A percentile compares a stretch with the other conserved stretches of the same genome.
Evolutionary conservation across 23 red algal genomes (phyloP).

Genomic region (Gracilaria gracilis): DNA sequence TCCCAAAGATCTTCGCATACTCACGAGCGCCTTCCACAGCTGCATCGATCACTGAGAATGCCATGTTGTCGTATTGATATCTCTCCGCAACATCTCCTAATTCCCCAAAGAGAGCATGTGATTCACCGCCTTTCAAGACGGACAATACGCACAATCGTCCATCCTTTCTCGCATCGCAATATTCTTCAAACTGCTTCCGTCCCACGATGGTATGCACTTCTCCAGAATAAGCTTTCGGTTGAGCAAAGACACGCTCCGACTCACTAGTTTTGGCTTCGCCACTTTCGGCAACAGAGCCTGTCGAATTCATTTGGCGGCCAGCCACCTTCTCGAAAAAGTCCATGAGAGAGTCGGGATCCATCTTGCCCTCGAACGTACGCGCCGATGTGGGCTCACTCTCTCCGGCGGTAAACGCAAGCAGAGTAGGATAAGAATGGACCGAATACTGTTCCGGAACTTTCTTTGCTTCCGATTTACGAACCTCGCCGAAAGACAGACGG

Average conservation of each 20-base stretch:
- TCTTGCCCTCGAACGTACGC: constrained; percentile 23
- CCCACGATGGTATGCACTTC: constrained; percentile 43
- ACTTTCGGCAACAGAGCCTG: neutral
- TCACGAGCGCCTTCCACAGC: constrained; percentile 16
- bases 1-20: constrained; percentile 35
- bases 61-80: constrained; percentile 80
- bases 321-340: constrained; percentile 51
- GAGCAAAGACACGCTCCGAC: constrained; percentile 49
- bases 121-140: constrained; percentile 27
- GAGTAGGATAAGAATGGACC: constrained; percentile 34
- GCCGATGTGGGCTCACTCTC: constrained; percentile 40
- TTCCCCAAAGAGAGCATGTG: neutral
- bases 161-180: constrained; percentile 71
- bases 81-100: constrained; percentile 55
- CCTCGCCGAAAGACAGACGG: constrained; percentile 74
- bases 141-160: constrained; percentile 75
- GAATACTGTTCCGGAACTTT: constrained; percentile 28
- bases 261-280: constrained; percentile 27
- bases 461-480: constrained; percentile 72
- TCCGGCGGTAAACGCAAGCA: constrained; percentile 56
- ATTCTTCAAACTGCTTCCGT: constrained; percentile 51
- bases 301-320: constrained; percentile 7
- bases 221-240: constrained; percentile 66
- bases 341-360: constrained; percentile 63
- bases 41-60: constrained; percentile 69